Evolutionary conservation across 2,329 filamentous ascomycete species (phyloP).

Genomic region (Fusarium pseudograminearum): DNA sequence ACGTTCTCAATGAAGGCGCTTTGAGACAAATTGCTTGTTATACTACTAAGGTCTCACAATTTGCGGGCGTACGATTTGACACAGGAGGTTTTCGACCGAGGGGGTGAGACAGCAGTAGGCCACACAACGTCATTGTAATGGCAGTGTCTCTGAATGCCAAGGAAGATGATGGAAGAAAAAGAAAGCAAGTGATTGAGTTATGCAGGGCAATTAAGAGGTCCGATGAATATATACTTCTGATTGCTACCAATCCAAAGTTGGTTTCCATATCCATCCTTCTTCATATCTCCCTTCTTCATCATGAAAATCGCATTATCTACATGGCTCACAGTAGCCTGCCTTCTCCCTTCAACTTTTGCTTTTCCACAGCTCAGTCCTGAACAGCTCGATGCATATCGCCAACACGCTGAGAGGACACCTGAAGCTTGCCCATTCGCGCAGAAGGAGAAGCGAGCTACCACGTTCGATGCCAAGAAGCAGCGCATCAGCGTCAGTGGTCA

Average conservation of each 20-base stretch:
- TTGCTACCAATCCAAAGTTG: rapidly evolving
- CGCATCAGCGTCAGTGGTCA: conserved; percentile 1
- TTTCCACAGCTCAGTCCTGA: conserved; percentile 4
- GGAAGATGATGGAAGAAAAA: neutral
- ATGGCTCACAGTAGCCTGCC: neutral
- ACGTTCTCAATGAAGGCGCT: neutral
- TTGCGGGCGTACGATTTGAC: rapidly evolving
- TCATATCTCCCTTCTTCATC: neutral
- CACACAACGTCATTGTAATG: neutral
- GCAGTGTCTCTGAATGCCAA: neutral
- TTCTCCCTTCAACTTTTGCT: neutral
- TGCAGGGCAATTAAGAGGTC: rapidly evolving
- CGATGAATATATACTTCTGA: rapidly evolving
- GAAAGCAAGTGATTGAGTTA: neutral
- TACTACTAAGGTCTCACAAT: neutral
- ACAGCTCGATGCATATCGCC: conserved; percentile 7
- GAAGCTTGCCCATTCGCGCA: conserved; percentile 3
- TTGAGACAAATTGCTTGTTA: neutral
- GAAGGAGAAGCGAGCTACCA: conserved; percentile 1
- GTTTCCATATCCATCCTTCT: rapidly evolving
- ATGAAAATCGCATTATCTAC: conserved; percentile 1
- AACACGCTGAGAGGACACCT: neutral
- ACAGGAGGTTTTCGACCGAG: no score
- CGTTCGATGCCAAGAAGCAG: conserved; percentile 14
- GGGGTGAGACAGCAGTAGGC: neutral